Conservation (phyloP, 2,329 filamentous ascomycete species). For the Nakataea oryzae region DNA sequence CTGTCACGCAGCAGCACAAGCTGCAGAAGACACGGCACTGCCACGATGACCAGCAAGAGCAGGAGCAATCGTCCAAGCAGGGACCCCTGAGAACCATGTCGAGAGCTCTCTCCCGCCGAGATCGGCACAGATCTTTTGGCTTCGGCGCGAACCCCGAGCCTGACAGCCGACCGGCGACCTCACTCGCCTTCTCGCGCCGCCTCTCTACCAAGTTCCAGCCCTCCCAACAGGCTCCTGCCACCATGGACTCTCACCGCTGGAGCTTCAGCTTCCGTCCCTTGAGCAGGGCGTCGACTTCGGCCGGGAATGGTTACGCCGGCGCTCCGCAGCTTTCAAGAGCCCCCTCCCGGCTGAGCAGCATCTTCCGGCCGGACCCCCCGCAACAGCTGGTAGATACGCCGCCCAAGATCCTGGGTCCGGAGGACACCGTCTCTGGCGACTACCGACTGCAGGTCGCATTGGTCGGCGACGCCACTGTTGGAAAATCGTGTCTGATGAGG, state of each 20-base stretch:
- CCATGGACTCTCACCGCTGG: neutral
- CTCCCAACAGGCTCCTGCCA: neutral
- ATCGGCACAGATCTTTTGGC: neutral
- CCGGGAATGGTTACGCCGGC: neutral
- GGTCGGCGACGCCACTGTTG: slow-evolving; percentile 3
- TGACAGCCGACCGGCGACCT: neutral
- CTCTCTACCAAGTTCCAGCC: neutral
- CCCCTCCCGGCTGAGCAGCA: neutral
- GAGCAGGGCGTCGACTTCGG: neutral
- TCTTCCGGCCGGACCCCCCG: neutral
- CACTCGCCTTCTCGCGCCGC: neutral
- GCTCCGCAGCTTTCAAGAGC: neutral
- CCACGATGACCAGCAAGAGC: neutral
- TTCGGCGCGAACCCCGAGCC: neutral
- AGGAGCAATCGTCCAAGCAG: neutral
- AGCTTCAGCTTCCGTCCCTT: neutral
- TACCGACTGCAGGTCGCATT: slow-evolving; percentile 1
- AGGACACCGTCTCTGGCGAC: neutral
- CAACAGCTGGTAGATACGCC: neutral
- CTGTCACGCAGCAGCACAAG: neutral
- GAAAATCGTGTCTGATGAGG: neutral
- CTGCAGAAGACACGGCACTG: neutral
- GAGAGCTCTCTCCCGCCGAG: neutral
- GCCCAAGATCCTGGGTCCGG: neutral
- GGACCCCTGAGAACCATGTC: neutral